Evolutionary conservation across 305 asterid species (phyloP).

Genomic region (Fraxinus platypoda): DNA sequence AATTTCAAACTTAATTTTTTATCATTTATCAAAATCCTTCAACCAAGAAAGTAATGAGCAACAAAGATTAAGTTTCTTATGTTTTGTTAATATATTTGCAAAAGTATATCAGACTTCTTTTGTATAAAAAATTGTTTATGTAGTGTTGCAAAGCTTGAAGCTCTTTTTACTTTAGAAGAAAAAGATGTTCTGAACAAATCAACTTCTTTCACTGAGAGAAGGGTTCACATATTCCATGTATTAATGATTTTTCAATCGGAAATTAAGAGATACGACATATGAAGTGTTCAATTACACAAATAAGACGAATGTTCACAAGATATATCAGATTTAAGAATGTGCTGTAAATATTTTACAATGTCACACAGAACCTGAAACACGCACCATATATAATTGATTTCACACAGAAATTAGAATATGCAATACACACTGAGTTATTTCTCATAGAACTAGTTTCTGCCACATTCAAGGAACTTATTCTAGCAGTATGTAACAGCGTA

Average conservation of each 20-base stretch:
- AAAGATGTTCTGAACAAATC: not conserved
- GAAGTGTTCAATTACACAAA: not conserved
- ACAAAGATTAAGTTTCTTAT: not conserved
- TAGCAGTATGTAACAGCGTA: not conserved
- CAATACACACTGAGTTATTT: not conserved
- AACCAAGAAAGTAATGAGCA: not conserved
- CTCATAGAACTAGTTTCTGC: not conserved
- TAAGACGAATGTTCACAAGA: not conserved
- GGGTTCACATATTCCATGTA: not conserved
- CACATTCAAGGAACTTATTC: not conserved
- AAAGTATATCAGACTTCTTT: not conserved
- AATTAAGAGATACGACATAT: not conserved
- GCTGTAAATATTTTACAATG: not conserved
- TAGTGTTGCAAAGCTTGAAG: not conserved
- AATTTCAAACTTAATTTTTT: not conserved
- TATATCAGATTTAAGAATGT: not conserved
- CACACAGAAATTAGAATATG: not conserved
- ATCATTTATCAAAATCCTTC: not conserved
- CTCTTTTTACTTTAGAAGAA: not conserved
- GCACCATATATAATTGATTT: not conserved
- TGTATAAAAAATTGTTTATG: not conserved
- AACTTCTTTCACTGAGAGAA: not conserved
- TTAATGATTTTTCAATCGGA: not conserved
- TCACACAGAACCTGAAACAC: not conserved
- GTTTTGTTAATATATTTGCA: not conserved